These are phyloP conservation scores for Leptographium wingfieldii DNA, from an alignment of 2,329 filamentous ascomycete species.

Conservation along the genomic window DNA sequence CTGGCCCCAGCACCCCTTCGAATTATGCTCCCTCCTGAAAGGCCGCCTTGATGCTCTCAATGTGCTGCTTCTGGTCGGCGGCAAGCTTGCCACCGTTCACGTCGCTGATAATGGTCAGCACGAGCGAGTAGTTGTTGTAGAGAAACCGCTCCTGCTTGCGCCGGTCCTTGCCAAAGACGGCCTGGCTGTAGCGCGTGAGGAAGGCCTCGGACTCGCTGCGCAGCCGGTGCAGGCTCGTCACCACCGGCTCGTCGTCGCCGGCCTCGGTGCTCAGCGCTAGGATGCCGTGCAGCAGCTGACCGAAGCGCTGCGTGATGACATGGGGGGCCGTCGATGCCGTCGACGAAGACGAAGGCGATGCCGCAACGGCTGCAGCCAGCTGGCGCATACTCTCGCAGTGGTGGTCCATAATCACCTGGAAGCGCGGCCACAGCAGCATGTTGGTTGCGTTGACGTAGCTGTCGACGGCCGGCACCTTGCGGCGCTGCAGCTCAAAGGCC, in stretches of 20 bases:
- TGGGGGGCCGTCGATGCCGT: constrained; percentile 72
- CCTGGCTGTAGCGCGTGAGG: constrained; percentile 62
- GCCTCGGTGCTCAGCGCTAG: constrained; percentile 75
- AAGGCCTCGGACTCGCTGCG: constrained; percentile 75
- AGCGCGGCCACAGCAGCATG: constrained; percentile 92
- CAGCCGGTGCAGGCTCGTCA: constrained; percentile 64
- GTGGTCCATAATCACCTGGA: constrained; percentile 86
- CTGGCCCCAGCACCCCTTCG: neutral
- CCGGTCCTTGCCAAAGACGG: constrained; percentile 53
- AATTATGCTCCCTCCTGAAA: constrained; percentile 35
- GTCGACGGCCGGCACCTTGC: constrained; percentile 80
- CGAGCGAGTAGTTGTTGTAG: constrained; percentile 89
- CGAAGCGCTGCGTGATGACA: constrained; percentile 87
- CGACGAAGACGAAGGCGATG: constrained; percentile 22
- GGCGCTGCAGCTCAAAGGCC: constrained; percentile 84
- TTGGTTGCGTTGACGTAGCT: constrained; percentile 87
- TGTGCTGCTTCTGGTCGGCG: constrained; percentile 61
- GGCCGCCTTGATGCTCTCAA: constrained; percentile 51
- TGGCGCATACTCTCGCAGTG: constrained; percentile 77
- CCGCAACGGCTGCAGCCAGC: constrained; percentile 29
- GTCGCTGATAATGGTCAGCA: constrained; percentile 85
- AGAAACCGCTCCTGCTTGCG: constrained; percentile 79
- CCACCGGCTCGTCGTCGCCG: constrained; percentile 87
- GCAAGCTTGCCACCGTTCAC: constrained; percentile 55
- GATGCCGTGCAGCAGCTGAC: constrained; percentile 79